Evolutionary conservation across 2,329 filamentous ascomycete species (phyloP).

Genomic region (Endothia cerciana): DNA sequence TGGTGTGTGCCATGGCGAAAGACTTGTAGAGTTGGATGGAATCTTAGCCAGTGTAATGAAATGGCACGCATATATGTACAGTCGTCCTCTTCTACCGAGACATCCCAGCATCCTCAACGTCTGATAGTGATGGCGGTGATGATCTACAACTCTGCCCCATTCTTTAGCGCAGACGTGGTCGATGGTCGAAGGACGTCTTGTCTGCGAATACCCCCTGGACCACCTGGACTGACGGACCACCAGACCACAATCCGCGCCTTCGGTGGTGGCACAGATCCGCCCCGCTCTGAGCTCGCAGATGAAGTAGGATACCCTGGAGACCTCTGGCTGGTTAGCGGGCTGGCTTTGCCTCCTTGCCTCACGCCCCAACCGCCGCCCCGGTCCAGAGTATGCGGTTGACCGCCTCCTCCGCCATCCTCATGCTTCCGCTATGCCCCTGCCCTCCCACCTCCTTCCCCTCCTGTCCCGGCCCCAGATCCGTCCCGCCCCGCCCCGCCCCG

Average conservation of each 20-base stretch:
- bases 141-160: background rate
- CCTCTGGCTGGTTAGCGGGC: too few relatives aligned
- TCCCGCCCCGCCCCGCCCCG: conserved; percentile 36
- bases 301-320: too few relatives aligned
- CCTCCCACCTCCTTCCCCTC: conserved; percentile 17
- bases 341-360: too few relatives aligned
- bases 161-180: background rate
- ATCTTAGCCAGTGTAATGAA: background rate
- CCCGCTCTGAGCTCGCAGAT: too few relatives aligned
- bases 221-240: background rate
- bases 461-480: too few relatives aligned
- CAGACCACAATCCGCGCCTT: background rate
- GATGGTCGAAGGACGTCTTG: background rate
- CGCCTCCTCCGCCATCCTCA: background rate
- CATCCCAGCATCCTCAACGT: background rate
- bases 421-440: too few relatives aligned
- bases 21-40: background rate
- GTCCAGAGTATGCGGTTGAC: too few relatives aligned
- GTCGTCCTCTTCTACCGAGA: background rate
- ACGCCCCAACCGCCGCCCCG: too few relatives aligned
- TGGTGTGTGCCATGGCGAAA: background rate
- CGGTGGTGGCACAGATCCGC: too few relatives aligned
- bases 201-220: background rate
- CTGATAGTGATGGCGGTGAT: background rate
- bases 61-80: background rate